These are phyloP conservation scores for Pleurotus pulmonarius DNA, from an alignment of 768 basidiomycete species.

Conservation along the genomic window DNA sequence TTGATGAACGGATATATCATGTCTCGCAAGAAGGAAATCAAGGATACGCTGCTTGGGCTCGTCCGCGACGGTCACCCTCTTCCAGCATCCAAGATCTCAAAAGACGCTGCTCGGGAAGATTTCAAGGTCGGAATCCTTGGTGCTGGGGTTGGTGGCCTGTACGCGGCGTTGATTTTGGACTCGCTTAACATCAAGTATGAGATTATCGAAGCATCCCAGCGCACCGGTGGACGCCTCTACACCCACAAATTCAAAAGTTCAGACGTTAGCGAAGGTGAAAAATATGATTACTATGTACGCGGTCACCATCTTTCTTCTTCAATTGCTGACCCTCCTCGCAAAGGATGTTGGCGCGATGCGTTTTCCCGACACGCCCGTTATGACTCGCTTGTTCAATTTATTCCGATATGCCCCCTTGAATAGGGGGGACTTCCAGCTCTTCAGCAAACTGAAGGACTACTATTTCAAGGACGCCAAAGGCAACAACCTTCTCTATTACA, in stretches of 20 bases:
- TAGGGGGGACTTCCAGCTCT: constrained; percentile 11
- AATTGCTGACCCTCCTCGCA: not conserved
- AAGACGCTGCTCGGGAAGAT: not conserved
- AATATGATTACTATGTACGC: constrained; percentile 35
- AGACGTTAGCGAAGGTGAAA: constrained; percentile 9
- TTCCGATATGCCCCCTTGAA: constrained; percentile 22
- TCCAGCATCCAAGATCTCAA: not conserved
- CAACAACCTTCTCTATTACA: constrained; percentile 20
- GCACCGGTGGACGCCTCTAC: constrained; percentile 39
- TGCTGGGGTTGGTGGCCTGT: constrained; percentile 34
- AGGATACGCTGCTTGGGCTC: not conserved
- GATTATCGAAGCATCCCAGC: constrained; percentile 39
- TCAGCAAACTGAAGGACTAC: not conserved
- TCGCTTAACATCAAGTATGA: constrained; percentile 36
- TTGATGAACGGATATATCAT: constrained; percentile 1
- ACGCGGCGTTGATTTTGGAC: constrained; percentile 42
- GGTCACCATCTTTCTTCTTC: not conserved
- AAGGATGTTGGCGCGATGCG: constrained; percentile 41
- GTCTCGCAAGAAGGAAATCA: not conserved
- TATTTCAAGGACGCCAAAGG: not conserved
- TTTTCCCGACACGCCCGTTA: constrained; percentile 25
- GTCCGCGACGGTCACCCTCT: not conserved
- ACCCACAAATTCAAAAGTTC: constrained; percentile 33
- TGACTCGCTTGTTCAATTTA: constrained; percentile 27
- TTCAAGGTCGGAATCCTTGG: constrained; percentile 29